Evolutionary conservation across 768 basidiomycete species (phyloP).

Genomic region (Scleroderma citrinum): DNA sequence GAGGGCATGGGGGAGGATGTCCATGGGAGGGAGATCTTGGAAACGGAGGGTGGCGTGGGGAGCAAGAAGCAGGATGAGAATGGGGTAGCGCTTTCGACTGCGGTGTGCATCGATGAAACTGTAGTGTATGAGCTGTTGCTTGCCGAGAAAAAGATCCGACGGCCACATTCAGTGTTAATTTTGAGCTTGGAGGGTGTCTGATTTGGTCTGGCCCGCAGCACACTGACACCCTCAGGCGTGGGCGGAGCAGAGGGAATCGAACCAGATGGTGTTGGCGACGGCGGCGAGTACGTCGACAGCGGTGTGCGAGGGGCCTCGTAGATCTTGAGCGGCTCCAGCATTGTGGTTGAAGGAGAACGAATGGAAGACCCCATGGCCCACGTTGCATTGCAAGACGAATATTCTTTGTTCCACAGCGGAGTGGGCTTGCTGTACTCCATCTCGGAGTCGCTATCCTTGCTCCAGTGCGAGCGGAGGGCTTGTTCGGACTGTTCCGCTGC

Average conservation of each 20-base stretch:
- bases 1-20: slow-evolving; percentile 29
- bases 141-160: slow-evolving; percentile 31
- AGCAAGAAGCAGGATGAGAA: slow-evolving; percentile 55
- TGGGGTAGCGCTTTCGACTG: slow-evolving; percentile 55
- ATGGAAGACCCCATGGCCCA: slow-evolving; percentile 50
- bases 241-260: slow-evolving; percentile 45
- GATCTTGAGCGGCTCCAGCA: slow-evolving; percentile 33
- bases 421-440: slow-evolving; percentile 29
- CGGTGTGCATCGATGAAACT: slow-evolving; percentile 69
- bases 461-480: slow-evolving; percentile 51
- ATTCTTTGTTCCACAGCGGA: slow-evolving; percentile 29
- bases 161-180: slow-evolving; percentile 49
- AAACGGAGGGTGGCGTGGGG: slow-evolving; percentile 37
- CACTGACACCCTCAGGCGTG: slow-evolving; percentile 50
- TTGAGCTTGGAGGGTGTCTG: slow-evolving; percentile 39
- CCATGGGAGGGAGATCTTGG: slow-evolving; percentile 32
- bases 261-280: slow-evolving; percentile 33
- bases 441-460: slow-evolving; percentile 40
- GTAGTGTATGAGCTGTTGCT: slow-evolving; percentile 41
- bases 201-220: slow-evolving; percentile 33
- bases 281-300: slow-evolving; percentile 45
- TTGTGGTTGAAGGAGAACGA: slow-evolving; percentile 38
- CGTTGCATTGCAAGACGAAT: slow-evolving; percentile 45
- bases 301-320: slow-evolving; percentile 46
- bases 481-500: slow-evolving; percentile 34